Evolutionary conservation across 257 asterid genomes (phyloP).

Genomic region (Anisodus tanguticus): DNA sequence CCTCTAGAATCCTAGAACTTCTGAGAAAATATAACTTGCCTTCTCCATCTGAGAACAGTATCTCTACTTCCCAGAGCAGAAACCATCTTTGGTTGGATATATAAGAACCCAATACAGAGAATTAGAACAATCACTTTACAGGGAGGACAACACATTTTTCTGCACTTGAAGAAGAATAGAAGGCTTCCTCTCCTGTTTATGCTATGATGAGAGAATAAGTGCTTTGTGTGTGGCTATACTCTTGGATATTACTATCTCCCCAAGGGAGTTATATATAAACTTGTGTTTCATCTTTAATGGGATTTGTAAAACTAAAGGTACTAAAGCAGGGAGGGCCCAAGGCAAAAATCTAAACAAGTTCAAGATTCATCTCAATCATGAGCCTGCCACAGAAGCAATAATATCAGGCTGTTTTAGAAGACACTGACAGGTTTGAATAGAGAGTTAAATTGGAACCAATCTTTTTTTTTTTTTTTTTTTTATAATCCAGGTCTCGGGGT

Average conservation of each 20-base stretch:
- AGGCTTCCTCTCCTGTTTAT: conserved; percentile 9
- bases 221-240: conserved; percentile 33
- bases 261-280: background rate
- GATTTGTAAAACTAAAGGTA: conserved; percentile 58
- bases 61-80: conserved; percentile 35
- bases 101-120: conserved; percentile 48
- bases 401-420: conserved; percentile 65
- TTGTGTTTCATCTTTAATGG: conserved; percentile 29
- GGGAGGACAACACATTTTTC: conserved; percentile 47
- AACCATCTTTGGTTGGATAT: conserved; percentile 45
- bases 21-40: conserved; percentile 31
- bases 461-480: too few species aligned
- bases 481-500: too few species aligned
- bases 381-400: conserved; percentile 45
- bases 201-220: conserved; percentile 31
- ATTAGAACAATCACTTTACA: conserved; percentile 42
- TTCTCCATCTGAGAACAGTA: conserved; percentile 37
- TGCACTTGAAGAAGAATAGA: conserved; percentile 29
- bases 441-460: conserved; percentile 54
- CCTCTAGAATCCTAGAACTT: conserved; percentile 41
- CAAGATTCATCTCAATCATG: conserved; percentile 72
- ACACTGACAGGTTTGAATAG: conserved; percentile 74
- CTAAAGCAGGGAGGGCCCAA: conserved; percentile 54
- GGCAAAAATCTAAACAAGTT: conserved; percentile 46
- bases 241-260: conserved; percentile 25